Conservation (phyloP, 768 basidiomycete species). For the Psilocybe subaeruginosa region DNA sequence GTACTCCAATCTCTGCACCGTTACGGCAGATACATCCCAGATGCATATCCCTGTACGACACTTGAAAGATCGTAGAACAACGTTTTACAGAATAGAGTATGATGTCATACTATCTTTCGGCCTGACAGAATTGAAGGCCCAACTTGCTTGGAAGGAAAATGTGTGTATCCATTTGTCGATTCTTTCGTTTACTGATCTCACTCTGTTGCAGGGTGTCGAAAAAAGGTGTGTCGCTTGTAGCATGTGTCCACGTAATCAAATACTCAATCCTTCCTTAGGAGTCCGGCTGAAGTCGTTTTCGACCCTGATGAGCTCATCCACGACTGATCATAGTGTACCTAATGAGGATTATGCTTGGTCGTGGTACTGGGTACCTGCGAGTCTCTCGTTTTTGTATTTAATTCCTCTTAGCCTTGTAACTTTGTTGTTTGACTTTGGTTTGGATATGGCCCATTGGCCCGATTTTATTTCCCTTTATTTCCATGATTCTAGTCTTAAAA, state of each 20-base stretch:
- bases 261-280: neutral
- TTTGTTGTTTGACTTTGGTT: neutral
- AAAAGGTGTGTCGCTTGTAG: conserved; percentile 7
- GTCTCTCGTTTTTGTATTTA: too few relatives aligned
- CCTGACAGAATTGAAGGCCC: conserved; percentile 49
- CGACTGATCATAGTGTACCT: neutral
- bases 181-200: too few relatives aligned
- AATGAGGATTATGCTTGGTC: neutral
- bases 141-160: conserved; percentile 48
- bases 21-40: conserved; percentile 18
- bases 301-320: conserved; percentile 4
- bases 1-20: conserved; percentile 17
- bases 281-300: conserved; percentile 12
- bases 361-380: too few relatives aligned
- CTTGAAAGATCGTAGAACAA: conserved; percentile 5
- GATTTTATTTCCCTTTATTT: too few relatives aligned
- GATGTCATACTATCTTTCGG: conserved; percentile 48
- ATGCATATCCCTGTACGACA: neutral
- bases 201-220: conserved; percentile 11
- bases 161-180: conserved; percentile 28
- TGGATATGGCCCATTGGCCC: too few relatives aligned
- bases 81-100: conserved; percentile 29
- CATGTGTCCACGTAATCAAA: neutral
- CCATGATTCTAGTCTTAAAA: too few relatives aligned
- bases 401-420: neutral